Evolutionary conservation across 2,329 filamentous ascomycete species (phyloP).

Genomic region (Neonectria neomacrospora): DNA sequence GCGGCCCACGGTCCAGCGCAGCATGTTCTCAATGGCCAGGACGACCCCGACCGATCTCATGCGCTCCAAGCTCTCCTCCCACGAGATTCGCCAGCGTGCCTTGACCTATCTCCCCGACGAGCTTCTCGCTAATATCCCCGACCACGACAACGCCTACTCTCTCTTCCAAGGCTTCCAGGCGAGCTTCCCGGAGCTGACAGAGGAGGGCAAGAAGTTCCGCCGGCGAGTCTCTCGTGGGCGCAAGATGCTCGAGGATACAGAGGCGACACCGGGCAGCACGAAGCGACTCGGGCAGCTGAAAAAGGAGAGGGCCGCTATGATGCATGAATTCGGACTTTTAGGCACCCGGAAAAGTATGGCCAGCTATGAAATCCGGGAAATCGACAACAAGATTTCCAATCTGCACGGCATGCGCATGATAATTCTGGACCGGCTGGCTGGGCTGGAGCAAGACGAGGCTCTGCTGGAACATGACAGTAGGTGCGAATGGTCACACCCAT

Average conservation of each 20-base stretch:
- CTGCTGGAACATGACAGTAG: constrained; percentile 88
- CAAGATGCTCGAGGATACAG: constrained; percentile 77
- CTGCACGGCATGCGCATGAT: constrained; percentile 92
- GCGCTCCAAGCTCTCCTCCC: constrained; percentile 87
- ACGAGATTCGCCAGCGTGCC: constrained; percentile 94
- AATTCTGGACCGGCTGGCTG: constrained; percentile 86
- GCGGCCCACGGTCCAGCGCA: constrained; percentile 84
- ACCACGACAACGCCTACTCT: constrained; percentile 86
- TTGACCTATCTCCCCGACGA: constrained; percentile 90
- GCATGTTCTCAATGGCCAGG: constrained; percentile 89
- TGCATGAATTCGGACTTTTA: constrained; percentile 91
- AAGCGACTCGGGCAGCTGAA: constrained; percentile 78
- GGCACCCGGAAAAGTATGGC: constrained; percentile 97
- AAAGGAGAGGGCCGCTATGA: constrained; percentile 81
- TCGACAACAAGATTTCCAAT: constrained; percentile 96
- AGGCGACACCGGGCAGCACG: constrained; percentile 65
- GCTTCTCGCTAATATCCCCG: constrained; percentile 87
- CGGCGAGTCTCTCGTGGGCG: constrained; percentile 79
- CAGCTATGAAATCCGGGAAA: constrained; percentile 93
- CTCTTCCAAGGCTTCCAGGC: constrained; percentile 97
- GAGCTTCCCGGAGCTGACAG: constrained; percentile 77
- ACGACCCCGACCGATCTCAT: constrained; percentile 95
- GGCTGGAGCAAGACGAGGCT: constrained; percentile 89
- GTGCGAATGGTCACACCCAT: constrained; percentile 46
- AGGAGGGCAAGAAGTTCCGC: constrained; percentile 76